phyloP scores from a whole-genome alignment of 2,329 filamentous ascomycete species.

The Talaromyces sp. region DNA sequence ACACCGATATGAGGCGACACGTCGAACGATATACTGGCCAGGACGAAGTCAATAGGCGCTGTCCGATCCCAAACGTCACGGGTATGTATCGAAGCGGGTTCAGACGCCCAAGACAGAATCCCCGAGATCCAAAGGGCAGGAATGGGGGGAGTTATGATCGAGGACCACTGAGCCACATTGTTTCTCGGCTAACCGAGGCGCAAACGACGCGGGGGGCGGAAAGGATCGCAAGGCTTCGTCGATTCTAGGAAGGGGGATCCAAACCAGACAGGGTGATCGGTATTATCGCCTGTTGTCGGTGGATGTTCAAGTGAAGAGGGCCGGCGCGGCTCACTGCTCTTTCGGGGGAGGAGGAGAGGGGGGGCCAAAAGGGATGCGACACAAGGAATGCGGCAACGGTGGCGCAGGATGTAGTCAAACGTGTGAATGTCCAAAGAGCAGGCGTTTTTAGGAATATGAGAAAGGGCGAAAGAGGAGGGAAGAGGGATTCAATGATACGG shows the following conservation, averaged over 20 bases:
- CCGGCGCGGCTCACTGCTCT: conserved; percentile 55
- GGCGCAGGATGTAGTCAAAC: conserved; percentile 10
- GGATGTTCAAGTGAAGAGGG: conserved; percentile 2
- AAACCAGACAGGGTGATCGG: neutral
- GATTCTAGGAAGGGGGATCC: neutral
- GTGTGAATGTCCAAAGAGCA: conserved; percentile 11
- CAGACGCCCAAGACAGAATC: conserved; percentile 13
- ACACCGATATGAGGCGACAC: conserved; percentile 5
- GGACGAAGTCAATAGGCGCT: conserved; percentile 7
- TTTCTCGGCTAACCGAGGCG: conserved; percentile 21
- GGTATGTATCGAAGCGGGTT: conserved; percentile 17
- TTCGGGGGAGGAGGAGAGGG: conserved; percentile 65
- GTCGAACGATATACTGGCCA: conserved; percentile 2
- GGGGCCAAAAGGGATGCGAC: conserved; percentile 7
- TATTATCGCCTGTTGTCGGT: neutral
- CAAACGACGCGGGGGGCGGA: conserved; percentile 3
- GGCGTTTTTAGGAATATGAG: neutral
- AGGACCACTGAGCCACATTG: conserved; percentile 25
- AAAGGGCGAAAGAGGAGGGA: neutral
- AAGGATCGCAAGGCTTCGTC: neutral
- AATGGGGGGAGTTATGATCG: conserved; percentile 23
- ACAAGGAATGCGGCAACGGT: neutral
- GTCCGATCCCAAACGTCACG: conserved; percentile 21
- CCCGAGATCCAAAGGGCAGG: conserved; percentile 13
- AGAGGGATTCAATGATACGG: conserved; percentile 26